These are phyloP conservation scores for Pecoramyces ruminantium DNA, from an alignment of 192 early-diverging fungal species.

Conservation along the genomic window DNA sequence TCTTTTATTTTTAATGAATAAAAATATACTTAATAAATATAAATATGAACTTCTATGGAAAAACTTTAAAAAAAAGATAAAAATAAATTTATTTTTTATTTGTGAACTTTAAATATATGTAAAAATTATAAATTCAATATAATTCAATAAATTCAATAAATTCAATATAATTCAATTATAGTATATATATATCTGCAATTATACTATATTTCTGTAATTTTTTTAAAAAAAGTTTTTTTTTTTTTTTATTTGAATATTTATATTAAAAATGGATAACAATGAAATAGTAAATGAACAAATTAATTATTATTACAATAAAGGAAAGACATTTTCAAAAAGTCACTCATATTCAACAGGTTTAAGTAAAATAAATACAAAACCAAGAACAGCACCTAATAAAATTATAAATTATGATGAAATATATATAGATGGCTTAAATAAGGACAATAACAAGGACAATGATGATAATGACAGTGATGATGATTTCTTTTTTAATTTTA, in stretches of 20 bases:
- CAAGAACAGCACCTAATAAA: background rate
- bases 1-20: too few species aligned
- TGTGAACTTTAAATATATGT: too few species aligned
- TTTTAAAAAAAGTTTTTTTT: background rate
- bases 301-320: background rate
- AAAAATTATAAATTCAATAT: too few species aligned
- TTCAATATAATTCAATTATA: too few species aligned
- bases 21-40: too few species aligned
- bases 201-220: too few species aligned
- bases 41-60: too few species aligned
- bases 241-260: background rate
- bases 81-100: too few species aligned
- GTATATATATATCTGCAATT: too few species aligned
- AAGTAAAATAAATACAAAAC: too few species aligned
- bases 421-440: background rate
- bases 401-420: background rate
- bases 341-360: background rate
- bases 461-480: background rate
- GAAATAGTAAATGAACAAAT: background rate
- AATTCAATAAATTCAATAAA: too few species aligned
- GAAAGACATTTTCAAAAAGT: background rate
- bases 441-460: background rate
- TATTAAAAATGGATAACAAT: background rate
- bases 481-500: background rate
- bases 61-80: too few species aligned